Conservation (phyloP, 768 basidiomycete species). For the Russula ochroleuca region DNA sequence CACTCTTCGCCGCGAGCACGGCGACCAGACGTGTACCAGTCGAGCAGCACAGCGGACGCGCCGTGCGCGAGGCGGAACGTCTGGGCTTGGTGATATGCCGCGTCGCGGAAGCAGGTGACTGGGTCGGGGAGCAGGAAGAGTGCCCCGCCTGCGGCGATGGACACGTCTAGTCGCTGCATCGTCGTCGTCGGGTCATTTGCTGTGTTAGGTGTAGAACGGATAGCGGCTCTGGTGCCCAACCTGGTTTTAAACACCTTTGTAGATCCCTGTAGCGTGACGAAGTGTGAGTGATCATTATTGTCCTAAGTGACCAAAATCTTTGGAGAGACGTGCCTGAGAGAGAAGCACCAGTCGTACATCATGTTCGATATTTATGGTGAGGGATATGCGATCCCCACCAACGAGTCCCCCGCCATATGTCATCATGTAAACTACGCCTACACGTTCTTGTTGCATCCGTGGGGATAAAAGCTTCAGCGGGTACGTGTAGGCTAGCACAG, state of each 20-base stretch:
- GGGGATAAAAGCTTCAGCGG: conserved; percentile 88
- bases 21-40: conserved; percentile 91
- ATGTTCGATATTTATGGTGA: conserved; percentile 57
- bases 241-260: conserved; percentile 93
- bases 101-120: conserved; percentile 84
- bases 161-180: conserved; percentile 58
- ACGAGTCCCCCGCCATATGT: conserved; percentile 92
- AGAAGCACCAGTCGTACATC: conserved; percentile 64
- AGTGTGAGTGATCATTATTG: background rate
- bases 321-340: conserved; percentile 60
- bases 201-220: conserved; percentile 6
- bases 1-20: conserved; percentile 82
- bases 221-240: conserved; percentile 53
- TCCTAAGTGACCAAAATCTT: background rate
- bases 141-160: conserved; percentile 47
- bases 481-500: conserved; percentile 73
- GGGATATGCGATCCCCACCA: conserved; percentile 68
- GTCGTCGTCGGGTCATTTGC: conserved; percentile 38
- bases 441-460: conserved; percentile 42
- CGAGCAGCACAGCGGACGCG: conserved; percentile 70
- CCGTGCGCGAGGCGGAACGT: conserved; percentile 59
- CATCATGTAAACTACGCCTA: conserved; percentile 73
- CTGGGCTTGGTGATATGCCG: conserved; percentile 82
- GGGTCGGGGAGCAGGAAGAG: conserved; percentile 88
- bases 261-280: conserved; percentile 57